Base-by-base conservation (phyloP, 2,329 filamentous ascomycete genomes). In the Neospermospora avenae region DNA sequence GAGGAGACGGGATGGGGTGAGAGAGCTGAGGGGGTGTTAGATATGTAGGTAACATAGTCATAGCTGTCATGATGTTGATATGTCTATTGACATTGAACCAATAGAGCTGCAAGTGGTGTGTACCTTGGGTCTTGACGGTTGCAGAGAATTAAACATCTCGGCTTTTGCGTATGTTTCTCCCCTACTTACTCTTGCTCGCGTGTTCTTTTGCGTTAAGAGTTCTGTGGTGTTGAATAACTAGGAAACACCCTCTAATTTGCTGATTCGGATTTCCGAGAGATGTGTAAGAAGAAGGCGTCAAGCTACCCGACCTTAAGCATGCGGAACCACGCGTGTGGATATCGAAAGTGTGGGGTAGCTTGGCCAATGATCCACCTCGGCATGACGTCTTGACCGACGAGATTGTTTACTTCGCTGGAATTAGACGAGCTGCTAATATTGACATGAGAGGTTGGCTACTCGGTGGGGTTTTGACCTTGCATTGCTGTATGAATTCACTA, bases 91-190 rank as follows among this genome's bases (percentile, higher is more conserved):
- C n/a, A n/a, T n/a, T n/a, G n/a, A n/a, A n/a, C n/a, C n/a, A n/a
- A n/a, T n/a, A n/a, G n/a, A n/a, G n/a, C n/a, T n/a, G 24, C 14
- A 28, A 11, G 25, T 35, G 39, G 41, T 46, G 11, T 31, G 13
- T 63, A 67, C 67, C 22, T 42, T 60, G 11, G 67, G 67, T 41
- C 64, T 59, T 22, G 60, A 57, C 4, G 65, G 64, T 25, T 69
- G 67, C 55, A 67, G 35, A 4, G 67, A 63, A 22, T 63, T 55
- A 34, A 68, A 57, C 66, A 68, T 68, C 28, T 25, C 60, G 34
- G 42, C 28, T 31, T 31, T 5, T 31, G 28, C 28, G 5, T 6
- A 5, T 31, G 1, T 10, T 31, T 28, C n/a, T 60, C 35, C 28
- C 28, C 31, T 22, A 28, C 35, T 18, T n/a, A 20, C 24, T 24